These are phyloP conservation scores for Zygotorulaspora danielsina DNA, from an alignment of 805 yeast species.

Conservation along the genomic window DNA sequence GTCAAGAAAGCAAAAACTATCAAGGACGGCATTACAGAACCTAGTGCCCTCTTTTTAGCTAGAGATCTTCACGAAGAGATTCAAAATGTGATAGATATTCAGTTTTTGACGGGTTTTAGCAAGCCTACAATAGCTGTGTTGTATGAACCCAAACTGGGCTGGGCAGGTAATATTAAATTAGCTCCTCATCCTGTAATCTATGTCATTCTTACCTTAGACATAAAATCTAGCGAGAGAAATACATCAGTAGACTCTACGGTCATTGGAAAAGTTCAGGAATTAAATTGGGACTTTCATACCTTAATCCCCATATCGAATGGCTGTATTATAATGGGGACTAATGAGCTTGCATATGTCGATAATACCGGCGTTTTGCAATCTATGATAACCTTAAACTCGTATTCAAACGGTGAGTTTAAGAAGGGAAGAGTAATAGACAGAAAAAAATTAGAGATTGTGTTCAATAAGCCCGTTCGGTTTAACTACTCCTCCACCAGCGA, in stretches of 20 bases:
- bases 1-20: conserved; percentile 12
- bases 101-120: conserved; percentile 66
- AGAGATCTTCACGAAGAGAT: conserved; percentile 53
- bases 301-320: conserved; percentile 67
- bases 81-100: conserved; percentile 61
- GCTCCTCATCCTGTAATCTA: conserved; percentile 23
- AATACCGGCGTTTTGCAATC: conserved; percentile 47
- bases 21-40: conserved; percentile 14
- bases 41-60: conserved; percentile 57
- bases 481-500: conserved; percentile 15
- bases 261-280: conserved; percentile 55
- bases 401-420: conserved; percentile 44
- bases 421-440: conserved; percentile 45
- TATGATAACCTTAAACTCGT: conserved; percentile 27
- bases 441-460: conserved; percentile 30
- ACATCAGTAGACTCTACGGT: conserved; percentile 48
- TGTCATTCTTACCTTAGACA: conserved; percentile 48
- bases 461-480: conserved; percentile 18
- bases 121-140: conserved; percentile 79
- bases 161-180: conserved; percentile 59
- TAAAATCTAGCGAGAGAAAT: conserved; percentile 32
- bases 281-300: conserved; percentile 71
- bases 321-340: conserved; percentile 62
- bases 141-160: conserved; percentile 53
- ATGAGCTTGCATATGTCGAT: conserved; percentile 74